Base-by-base conservation (phyloP, 257 asterid genomes). In the Schizonepeta tenuifolia region DNA sequence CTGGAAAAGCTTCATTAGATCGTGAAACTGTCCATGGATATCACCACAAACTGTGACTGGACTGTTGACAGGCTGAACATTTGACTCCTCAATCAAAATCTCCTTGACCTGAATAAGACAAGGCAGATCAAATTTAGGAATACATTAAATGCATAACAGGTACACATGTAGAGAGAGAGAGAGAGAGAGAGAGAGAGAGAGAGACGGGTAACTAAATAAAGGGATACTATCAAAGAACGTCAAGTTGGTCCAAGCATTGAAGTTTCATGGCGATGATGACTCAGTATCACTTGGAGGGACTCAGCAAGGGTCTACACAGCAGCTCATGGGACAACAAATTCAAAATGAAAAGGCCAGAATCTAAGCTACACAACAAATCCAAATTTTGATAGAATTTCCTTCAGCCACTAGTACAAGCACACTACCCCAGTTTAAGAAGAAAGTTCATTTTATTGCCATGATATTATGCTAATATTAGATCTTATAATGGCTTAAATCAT, bases 11-110 rank as follows among this genome's bases (percentile, higher is more conserved):
- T 95, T 95, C 98, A 95, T 95, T 70, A 95, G 69, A 80, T 95
- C 99, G 61, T 95, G 99, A 84, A 95, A 95, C 67, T 95, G 99
- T 49, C 99, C 97, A 61, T 93, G 98, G 73, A 93, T 93, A 84
- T 93, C 98, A 64, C 98, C 98, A 80, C 98, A 93, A 68, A 95
- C 99, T 55, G 98, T 95, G 79, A 95, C 99, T 18, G 99, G 99
- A 78, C 98, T 92, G 73, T 88, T 92, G 69, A 95, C 99, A 43
- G 99, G 99, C 83, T 95, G 99, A 77, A 95, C 99, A 86, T 95
- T 95, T 53, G 99, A 95, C 85, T 92, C 99, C 89, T 95, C 99
- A 28, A 92, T 95, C 84, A 95, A 83, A 66, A 95, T 95, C 82
- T 95, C 99, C 86, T 95, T 95, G 47, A 95, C 98, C 99, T 95